Percentiles rank a stretch among this genome's conserved stretches.
Evolutionary conservation across 1,284 basidiomycete genomes (phyloP).

Genomic region (Sporisorium exsertum): DNA sequence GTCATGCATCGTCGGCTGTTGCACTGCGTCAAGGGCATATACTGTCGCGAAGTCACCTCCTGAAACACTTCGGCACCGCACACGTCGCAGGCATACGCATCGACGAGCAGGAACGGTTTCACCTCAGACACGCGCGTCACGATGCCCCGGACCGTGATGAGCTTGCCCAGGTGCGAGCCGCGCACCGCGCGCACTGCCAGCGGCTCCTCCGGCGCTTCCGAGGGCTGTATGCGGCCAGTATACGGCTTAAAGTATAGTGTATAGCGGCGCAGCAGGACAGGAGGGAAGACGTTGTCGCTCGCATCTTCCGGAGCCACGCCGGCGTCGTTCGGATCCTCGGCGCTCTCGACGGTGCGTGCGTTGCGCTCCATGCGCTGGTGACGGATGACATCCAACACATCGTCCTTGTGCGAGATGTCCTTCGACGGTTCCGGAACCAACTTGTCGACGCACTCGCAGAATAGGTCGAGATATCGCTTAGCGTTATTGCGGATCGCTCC

Average conservation of each 20-base stretch:
- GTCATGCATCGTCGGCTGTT: slow-evolving; percentile 78
- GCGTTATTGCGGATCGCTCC: slow-evolving; percentile 80
- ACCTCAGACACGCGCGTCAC: slow-evolving; percentile 99
- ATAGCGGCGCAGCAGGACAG: slow-evolving; percentile 90
- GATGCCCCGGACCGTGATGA: slow-evolving; percentile 96
- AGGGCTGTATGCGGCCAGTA: slow-evolving; percentile 67
- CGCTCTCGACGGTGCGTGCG: slow-evolving; percentile 75
- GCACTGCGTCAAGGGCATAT: slow-evolving; percentile 88
- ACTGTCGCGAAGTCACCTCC: slow-evolving; percentile 92
- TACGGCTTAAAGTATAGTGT: slow-evolving; percentile 93
- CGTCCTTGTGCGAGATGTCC: slow-evolving; percentile 79
- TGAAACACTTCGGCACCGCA: slow-evolving; percentile 99
- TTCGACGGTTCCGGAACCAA: slow-evolving; percentile 79
- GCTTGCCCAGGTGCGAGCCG: slow-evolving; percentile 84
- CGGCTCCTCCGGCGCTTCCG: slow-evolving; percentile 48
- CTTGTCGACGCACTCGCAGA: slow-evolving; percentile 87
- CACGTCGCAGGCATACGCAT: slow-evolving; percentile 97
- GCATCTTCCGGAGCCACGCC: slow-evolving; percentile 41
- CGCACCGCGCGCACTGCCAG: slow-evolving; percentile 92
- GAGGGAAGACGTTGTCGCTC: slow-evolving; percentile 73
- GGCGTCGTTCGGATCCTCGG: slow-evolving; percentile 40
- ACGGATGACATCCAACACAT: slow-evolving; percentile 67
- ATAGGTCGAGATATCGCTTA: slow-evolving; percentile 88
- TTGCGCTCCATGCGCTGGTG: slow-evolving; percentile 92
- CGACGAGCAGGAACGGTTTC: slow-evolving; percentile 95